Base-by-base conservation (phyloP, 371 early-diverging fungal species). In the Mortierella polycephala region DNA sequence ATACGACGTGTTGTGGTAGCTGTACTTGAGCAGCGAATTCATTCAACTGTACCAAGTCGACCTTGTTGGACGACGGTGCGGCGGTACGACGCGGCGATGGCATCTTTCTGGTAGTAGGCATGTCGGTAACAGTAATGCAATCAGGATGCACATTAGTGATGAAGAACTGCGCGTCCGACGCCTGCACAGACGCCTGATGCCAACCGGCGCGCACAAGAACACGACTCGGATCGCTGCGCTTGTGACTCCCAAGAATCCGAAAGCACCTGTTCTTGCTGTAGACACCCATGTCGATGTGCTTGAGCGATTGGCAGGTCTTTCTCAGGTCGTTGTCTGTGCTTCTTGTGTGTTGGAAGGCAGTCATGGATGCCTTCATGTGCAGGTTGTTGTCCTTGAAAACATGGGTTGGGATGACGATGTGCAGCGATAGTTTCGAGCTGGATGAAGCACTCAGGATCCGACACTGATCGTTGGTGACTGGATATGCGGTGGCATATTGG, bases 171-270 rank as follows among this genome's bases (percentile, higher is more conserved):
- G 46, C 46, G 3, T 46, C 46, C 16, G 46, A 46, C 5, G 46
- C 16, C 1, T 46, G 62, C 30, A 21, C 2, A 64, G 55, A 64
- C n/a, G 56, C 47, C 47, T 46, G 37, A n/a, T 64, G 64, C 64
- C 64, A 64, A 64, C 44, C 30, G 55, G 64, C n/a, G n/a, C n/a
- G n/a, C n/a, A n/a, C n/a, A n/a, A n/a, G n/a, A n/a, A n/a, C n/a
- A 47, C 64, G 55, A 47, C 4, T 45, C 10, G 39, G 45, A 23
- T 64, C 64, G n/a, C 45, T 56, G 46, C 13, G 20, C 39, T 64
- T 64, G 47, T 23, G 37, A 46, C 64, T 64, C 46, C 57, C 57
- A 14, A 64, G 64, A 30, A 54, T 56, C 42, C 64, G 47, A 45
- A 64, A 56, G 57, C 2, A 2, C 46, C 56, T 23, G 57, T 47